phyloP scores from a whole-genome alignment of 306 rosid species.

The Prunus mongolica region DNA sequence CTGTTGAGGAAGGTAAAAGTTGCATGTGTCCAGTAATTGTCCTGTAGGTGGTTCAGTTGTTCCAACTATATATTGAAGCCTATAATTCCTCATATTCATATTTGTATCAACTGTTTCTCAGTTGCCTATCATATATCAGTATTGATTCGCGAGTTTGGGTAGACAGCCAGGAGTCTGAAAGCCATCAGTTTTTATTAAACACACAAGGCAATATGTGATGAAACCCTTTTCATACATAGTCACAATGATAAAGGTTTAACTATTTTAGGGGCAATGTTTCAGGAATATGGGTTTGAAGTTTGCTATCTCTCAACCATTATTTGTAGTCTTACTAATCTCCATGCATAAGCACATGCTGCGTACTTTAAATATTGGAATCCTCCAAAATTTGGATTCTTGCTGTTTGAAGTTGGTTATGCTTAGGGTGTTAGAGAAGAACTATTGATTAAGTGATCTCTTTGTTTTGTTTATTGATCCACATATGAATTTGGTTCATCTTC shows the following conservation, averaged over 20 bases:
- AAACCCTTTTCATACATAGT: background rate
- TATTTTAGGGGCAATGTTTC: background rate
- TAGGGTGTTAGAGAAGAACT: background rate
- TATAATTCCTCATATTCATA: background rate
- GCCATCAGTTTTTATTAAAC: background rate
- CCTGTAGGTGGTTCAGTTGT: background rate
- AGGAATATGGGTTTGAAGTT: background rate
- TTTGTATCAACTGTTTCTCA: background rate
- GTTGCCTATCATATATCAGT: background rate
- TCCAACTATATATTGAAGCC: background rate
- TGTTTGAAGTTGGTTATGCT: background rate
- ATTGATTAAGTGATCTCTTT: background rate
- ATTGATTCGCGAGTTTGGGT: background rate
- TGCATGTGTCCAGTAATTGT: background rate
- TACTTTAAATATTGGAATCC: slow-evolving; percentile 1
- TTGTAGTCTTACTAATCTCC: background rate
- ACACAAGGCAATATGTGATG: background rate
- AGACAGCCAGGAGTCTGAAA: background rate
- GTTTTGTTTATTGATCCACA: background rate
- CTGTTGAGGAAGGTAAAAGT: background rate
- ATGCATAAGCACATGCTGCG: background rate
- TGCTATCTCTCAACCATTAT: background rate
- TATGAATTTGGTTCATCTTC: slow-evolving; percentile 1
- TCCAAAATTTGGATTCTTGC: background rate
- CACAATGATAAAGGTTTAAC: background rate